phyloP scores from a whole-genome alignment of 1,284 basidiomycete species.

The Leucoagaricus sp. region DNA sequence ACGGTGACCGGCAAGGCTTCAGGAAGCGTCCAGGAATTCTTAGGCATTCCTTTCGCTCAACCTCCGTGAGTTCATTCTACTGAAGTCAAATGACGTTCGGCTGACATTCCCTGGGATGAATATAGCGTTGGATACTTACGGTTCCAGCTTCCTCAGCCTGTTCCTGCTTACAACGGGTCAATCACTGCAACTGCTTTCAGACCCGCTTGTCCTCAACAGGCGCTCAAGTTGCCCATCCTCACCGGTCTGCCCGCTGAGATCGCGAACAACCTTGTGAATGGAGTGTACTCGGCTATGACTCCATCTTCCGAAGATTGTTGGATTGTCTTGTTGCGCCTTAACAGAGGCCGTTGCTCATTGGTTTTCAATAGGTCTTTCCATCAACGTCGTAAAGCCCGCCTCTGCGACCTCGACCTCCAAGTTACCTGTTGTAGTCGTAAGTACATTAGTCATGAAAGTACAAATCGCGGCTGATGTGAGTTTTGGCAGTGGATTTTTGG shows the following conservation, averaged over 20 bases:
- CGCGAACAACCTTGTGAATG: slow-evolving; percentile 17
- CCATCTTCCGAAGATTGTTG: slow-evolving; percentile 52
- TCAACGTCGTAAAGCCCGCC: slow-evolving; percentile 57
- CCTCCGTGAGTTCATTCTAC: slow-evolving; percentile 35
- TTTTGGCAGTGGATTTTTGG: slow-evolving; percentile 60
- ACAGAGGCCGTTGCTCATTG: not conserved
- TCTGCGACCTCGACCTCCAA: slow-evolving; percentile 38
- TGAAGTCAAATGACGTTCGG: not conserved
- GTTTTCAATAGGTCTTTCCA: slow-evolving; percentile 44
- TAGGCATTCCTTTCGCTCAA: slow-evolving; percentile 56
- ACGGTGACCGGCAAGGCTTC: slow-evolving; percentile 38
- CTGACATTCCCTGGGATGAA: not conserved
- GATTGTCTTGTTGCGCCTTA: slow-evolving; percentile 15
- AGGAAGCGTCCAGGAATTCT: slow-evolving; percentile 36
- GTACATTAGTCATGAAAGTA: slow-evolving; percentile 20
- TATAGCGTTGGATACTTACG: slow-evolving; percentile 46
- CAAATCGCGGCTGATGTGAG: too few species aligned
- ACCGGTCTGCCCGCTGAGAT: slow-evolving; percentile 27
- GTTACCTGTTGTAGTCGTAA: slow-evolving; percentile 58
- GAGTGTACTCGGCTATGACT: slow-evolving; percentile 21
- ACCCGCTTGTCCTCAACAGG: slow-evolving; percentile 52
- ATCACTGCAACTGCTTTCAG: slow-evolving; percentile 46
- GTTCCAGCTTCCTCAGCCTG: slow-evolving; percentile 46
- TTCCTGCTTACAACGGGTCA: slow-evolving; percentile 40
- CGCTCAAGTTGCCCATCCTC: slow-evolving; percentile 32